These are phyloP conservation scores for Boeremia lycopersici DNA, from an alignment of 2,329 filamentous ascomycete species.

Conservation along the genomic window DNA sequence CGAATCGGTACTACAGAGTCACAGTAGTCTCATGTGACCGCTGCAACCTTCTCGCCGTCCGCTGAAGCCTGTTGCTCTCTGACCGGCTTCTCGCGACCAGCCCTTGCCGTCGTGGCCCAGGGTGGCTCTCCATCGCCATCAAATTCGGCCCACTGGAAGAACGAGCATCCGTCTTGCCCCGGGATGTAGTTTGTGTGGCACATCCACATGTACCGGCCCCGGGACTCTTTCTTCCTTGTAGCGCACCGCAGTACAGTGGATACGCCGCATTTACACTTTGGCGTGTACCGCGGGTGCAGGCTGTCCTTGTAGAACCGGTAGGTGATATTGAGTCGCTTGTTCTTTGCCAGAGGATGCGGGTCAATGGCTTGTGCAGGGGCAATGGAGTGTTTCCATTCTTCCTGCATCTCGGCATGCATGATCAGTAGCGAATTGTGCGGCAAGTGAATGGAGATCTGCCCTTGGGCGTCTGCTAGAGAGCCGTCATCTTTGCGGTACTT, in stretches of 20 bases:
- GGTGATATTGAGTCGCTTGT: constrained; percentile 87
- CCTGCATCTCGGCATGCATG: constrained; percentile 98
- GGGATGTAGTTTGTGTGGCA: constrained; percentile 78
- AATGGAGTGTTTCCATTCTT: constrained; percentile 93
- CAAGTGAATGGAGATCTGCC: constrained; percentile 90
- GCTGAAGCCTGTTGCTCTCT: neutral
- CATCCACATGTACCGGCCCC: constrained; percentile 91
- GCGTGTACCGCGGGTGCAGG: constrained; percentile 78
- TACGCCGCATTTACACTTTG: constrained; percentile 75
- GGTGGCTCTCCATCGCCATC: constrained; percentile 79
- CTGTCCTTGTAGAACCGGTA: constrained; percentile 83
- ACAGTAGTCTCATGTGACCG: neutral
- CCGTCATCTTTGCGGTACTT: constrained; percentile 46
- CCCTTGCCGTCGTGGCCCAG: constrained; percentile 53
- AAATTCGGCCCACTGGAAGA: constrained; percentile 41
- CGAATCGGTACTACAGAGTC: neutral
- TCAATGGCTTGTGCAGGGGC: constrained; percentile 76
- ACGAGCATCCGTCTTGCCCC: constrained; percentile 58
- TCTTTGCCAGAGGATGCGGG: constrained; percentile 81
- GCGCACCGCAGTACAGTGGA: constrained; percentile 76
- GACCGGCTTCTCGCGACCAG: neutral
- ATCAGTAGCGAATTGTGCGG: constrained; percentile 92
- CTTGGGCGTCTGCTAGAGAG: constrained; percentile 66
- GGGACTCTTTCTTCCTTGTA: constrained; percentile 75
- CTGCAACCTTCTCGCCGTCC: neutral